Evolutionary conservation across 148 eudicot species (phyloP), one percentile per base, ranked within the genome.

Genomic region (Silene conica): DNA sequence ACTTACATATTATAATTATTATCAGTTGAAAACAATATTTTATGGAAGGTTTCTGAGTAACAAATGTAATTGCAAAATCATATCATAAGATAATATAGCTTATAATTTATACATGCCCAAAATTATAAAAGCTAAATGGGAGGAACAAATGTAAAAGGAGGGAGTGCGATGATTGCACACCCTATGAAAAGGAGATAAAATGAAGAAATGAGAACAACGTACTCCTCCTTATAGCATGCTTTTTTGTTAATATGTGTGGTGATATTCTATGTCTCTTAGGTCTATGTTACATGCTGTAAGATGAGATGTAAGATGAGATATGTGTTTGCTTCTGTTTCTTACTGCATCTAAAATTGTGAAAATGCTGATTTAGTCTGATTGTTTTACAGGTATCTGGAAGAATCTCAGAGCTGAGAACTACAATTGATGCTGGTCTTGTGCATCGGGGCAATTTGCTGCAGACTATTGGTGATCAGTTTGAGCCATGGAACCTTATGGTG

Each of bases 311-410:
- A 0, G 9, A n/a, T 50, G 55, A 13, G 55, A 50, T 50, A 18
- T 15, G 4, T 50, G 55, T 50, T 50, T 50, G 55, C 14, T 50
- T n/a, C n/a, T 50, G 55, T 50, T 50, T 50, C 55, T 43, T 59
- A 38, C 13, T 6, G 25, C 5, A 48, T 65, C n/a, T n/a, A n/a
- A 50, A 50, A 50, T 13, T 50, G 9, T 13, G 5, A 72, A 50
- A 25, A 15, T 34, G 21, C 73, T 76, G 69, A 67, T 14, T 15
- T n/a, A n/a, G n/a, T n/a, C n/a, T n/a, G n/a, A n/a, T n/a, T n/a
- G n/a, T n/a, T n/a, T n/a, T n/a, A n/a, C 87, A 95, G 99, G 94
- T 95, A 64, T 87, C 99, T 56, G 89, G 88, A 72, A 92, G 85
- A 78, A 77, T 92, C 10, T 80, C 92, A 23, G 99, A 95, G 82